These are phyloP conservation scores for Hawksworthiomyces lignivorus DNA, from an alignment of 2,329 filamentous ascomycete genomes.

Conservation along the genomic window DNA sequence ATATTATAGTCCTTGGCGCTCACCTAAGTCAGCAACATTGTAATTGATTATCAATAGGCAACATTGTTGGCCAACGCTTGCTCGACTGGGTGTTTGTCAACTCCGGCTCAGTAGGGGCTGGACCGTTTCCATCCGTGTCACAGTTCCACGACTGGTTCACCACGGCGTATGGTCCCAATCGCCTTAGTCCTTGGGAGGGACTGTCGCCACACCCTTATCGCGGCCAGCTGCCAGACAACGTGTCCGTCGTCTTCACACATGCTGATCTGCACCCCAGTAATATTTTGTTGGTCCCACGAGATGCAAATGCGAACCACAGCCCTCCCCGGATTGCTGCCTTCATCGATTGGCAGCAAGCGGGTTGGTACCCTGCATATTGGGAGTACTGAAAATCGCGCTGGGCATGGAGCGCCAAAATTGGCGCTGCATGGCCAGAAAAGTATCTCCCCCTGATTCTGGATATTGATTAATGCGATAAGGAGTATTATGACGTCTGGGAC, in stretches of 20 bases:
- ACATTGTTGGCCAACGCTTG: constrained; percentile 7
- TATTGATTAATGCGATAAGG: not conserved
- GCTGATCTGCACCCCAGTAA: constrained; percentile 25
- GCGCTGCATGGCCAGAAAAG: not conserved
- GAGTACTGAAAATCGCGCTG: constrained; percentile 23
- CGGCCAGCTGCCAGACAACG: constrained; percentile 20
- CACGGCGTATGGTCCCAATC: constrained; percentile 1
- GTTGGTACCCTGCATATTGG: constrained; percentile 28
- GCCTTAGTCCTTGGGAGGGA: not conserved
- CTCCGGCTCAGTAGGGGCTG: constrained; percentile 12
- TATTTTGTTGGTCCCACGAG: constrained; percentile 23
- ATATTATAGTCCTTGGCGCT: not conserved
- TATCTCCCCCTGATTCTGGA: not conserved
- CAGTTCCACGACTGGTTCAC: constrained; percentile 21
- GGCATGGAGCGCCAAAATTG: not conserved
- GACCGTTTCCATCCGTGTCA: constrained; percentile 17
- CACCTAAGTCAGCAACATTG: not conserved
- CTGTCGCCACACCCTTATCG: constrained; percentile 16
- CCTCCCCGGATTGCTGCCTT: constrained; percentile 19
- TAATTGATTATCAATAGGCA: not conserved
- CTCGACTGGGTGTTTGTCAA: constrained; percentile 16
- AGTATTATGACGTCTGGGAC: not conserved
- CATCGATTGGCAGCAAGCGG: constrained; percentile 27
- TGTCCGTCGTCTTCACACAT: constrained; percentile 25
- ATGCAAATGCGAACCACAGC: constrained; percentile 7